phyloP scores from a whole-genome alignment of 306 rosid genomes.

The Vigna nakashimae region DNA sequence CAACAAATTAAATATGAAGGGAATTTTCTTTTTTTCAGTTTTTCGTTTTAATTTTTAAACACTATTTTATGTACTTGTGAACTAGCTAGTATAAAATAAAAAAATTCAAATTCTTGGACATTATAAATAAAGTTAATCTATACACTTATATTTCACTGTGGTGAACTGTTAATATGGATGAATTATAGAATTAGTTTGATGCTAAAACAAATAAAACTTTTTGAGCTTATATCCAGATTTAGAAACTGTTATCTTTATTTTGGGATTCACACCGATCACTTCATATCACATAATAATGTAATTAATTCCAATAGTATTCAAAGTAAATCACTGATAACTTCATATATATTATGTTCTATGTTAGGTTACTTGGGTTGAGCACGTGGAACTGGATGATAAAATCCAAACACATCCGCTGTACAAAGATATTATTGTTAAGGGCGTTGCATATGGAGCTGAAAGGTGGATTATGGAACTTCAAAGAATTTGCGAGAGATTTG shows the following conservation, averaged over 20 bases:
- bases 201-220: not conserved
- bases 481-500: constrained; percentile 67
- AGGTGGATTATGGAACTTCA: constrained; percentile 71
- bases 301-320: not conserved
- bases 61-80: not conserved
- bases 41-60: not conserved
- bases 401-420: constrained; percentile 60
- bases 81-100: not conserved
- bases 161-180: not conserved
- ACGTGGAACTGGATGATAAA: constrained; percentile 71
- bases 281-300: not conserved
- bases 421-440: constrained; percentile 50
- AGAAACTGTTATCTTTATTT: not conserved
- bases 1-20: not conserved
- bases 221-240: not conserved
- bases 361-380: constrained; percentile 87
- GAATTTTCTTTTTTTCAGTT: not conserved
- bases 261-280: not conserved
- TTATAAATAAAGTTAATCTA: not conserved
- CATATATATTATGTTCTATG: not conserved
- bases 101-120: not conserved
- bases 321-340: not conserved
- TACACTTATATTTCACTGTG: not conserved
- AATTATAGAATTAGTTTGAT: not conserved
- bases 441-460: constrained; percentile 69